Evolutionary conservation across 257 asterid species (phyloP).

Genomic region (Salvia miltiorrhiza): DNA sequence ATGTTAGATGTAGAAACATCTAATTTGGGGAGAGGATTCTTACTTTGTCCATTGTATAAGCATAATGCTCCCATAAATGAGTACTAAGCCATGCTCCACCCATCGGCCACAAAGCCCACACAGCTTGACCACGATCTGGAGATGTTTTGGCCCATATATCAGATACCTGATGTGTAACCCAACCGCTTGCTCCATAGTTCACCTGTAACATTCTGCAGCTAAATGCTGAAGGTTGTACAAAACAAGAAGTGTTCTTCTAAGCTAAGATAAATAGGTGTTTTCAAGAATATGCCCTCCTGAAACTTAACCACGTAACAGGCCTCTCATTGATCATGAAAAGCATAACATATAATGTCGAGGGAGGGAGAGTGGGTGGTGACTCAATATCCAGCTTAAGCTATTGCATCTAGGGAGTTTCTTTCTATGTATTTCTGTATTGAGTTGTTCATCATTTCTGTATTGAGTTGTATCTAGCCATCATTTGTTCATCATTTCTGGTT

Average conservation of each 20-base stretch:
- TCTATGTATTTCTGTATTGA: background rate
- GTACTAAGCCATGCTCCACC: slow-evolving; percentile 90
- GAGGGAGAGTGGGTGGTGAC: background rate
- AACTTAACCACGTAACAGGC: background rate
- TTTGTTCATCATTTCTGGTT: background rate
- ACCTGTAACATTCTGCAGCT: slow-evolving; percentile 68
- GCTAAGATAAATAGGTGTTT: background rate
- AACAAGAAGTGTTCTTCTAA: background rate
- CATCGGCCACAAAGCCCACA: slow-evolving; percentile 84
- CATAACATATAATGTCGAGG: background rate
- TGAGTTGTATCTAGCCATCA: too few species aligned
- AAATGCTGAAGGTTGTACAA: slow-evolving; percentile 51
- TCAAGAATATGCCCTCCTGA: background rate
- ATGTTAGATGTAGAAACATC: background rate
- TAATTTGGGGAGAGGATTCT: slow-evolving; percentile 8
- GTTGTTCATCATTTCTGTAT: background rate
- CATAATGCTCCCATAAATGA: slow-evolving; percentile 81
- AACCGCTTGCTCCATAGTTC: slow-evolving; percentile 70
- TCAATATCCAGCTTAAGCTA: background rate
- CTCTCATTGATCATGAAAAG: background rate
- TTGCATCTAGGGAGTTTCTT: background rate
- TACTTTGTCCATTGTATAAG: slow-evolving; percentile 71
- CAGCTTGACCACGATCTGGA: slow-evolving; percentile 53
- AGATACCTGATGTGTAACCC: slow-evolving; percentile 85
- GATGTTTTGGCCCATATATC: slow-evolving; percentile 86